These are phyloP conservation scores for Priceomyces haplophilus DNA, from an alignment of 805 yeast species.

Conservation along the genomic window DNA sequence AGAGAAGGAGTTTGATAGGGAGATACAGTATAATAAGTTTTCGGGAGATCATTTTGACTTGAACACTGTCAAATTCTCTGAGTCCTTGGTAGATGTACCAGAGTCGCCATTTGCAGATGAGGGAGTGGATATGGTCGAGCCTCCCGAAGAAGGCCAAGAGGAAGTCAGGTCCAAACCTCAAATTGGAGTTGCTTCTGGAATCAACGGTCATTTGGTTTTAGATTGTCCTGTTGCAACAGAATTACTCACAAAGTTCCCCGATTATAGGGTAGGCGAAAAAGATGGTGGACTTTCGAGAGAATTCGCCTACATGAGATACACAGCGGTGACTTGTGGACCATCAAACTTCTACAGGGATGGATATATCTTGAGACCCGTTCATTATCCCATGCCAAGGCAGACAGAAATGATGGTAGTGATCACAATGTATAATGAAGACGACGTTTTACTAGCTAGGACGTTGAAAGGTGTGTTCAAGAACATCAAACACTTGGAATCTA, in stretches of 20 bases:
- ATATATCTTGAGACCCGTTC: constrained; percentile 53
- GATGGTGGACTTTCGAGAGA: constrained; percentile 49
- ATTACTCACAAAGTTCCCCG: constrained; percentile 40
- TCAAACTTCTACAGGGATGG: constrained; percentile 57
- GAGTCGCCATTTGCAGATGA: constrained; percentile 29
- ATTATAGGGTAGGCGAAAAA: constrained; percentile 28
- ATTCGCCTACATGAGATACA: constrained; percentile 58
- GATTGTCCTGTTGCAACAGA: constrained; percentile 48
- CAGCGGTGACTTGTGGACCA: constrained; percentile 70
- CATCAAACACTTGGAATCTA: constrained; percentile 52
- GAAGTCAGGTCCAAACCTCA: constrained; percentile 31
- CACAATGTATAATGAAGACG: constrained; percentile 70
- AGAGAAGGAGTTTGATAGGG: constrained; percentile 36
- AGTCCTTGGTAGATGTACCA: constrained; percentile 12
- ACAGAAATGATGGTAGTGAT: constrained; percentile 62
- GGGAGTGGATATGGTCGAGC: constrained; percentile 21
- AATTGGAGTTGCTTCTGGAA: constrained; percentile 33
- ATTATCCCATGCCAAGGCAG: constrained; percentile 50
- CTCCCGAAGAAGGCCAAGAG: constrained; percentile 35
- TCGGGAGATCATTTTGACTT: constrained; percentile 43
- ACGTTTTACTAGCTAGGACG: constrained; percentile 56
- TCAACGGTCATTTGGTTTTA: constrained; percentile 44
- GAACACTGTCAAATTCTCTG: constrained; percentile 27
- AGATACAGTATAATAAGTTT: constrained; percentile 36
- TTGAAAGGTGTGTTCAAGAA: constrained; percentile 64